Percentiles rank a stretch among this genome's conserved stretches.
Evolutionary conservation across 208 protist species (phyloP).

Genomic region (Angomonas deanei): DNA sequence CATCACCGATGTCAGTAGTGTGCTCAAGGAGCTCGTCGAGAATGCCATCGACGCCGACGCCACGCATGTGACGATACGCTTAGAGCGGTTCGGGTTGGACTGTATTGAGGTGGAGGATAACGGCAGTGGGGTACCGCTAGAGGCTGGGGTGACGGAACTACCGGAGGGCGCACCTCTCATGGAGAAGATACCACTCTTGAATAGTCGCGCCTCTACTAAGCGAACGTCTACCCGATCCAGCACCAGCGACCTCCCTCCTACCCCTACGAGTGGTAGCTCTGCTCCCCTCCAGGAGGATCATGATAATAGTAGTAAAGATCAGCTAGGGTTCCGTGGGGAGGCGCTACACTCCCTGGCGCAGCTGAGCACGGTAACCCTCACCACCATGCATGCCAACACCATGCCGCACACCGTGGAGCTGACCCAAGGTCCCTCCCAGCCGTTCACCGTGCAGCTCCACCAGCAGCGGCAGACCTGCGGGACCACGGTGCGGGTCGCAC

Average conservation of each 20-base stretch:
- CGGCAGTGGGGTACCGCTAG: slow-evolving; percentile 57
- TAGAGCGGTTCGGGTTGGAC: slow-evolving; percentile 63
- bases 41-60: slow-evolving; percentile 83
- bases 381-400: slow-evolving; percentile 47
- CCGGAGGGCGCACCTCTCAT: slow-evolving; percentile 17
- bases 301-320: not conserved
- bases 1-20: slow-evolving; percentile 73
- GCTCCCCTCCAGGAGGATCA: slow-evolving; percentile 36
- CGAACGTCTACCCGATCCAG: not conserved
- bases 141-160: slow-evolving; percentile 24
- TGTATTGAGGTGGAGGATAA: slow-evolving; percentile 81
- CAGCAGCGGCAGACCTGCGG: slow-evolving; percentile 32
- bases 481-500: slow-evolving; percentile 71
- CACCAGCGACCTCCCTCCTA: slow-evolving; percentile 9
- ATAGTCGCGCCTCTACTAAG: slow-evolving; percentile 65
- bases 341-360: slow-evolving; percentile 93
- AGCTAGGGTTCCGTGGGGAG: slow-evolving; percentile 96
- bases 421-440: slow-evolving; percentile 32
- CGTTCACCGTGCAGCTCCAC: slow-evolving; percentile 7
- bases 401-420: slow-evolving; percentile 28
- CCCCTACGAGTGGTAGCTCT: slow-evolving; percentile 98
- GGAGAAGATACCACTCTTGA: slow-evolving; percentile 50
- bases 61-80: slow-evolving; percentile 41
- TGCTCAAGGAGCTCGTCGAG: slow-evolving; percentile 86
- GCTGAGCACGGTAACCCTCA: slow-evolving; percentile 66